phyloP scores from a whole-genome alignment of 164 flowering plant species.

The Piper longum region DNA sequence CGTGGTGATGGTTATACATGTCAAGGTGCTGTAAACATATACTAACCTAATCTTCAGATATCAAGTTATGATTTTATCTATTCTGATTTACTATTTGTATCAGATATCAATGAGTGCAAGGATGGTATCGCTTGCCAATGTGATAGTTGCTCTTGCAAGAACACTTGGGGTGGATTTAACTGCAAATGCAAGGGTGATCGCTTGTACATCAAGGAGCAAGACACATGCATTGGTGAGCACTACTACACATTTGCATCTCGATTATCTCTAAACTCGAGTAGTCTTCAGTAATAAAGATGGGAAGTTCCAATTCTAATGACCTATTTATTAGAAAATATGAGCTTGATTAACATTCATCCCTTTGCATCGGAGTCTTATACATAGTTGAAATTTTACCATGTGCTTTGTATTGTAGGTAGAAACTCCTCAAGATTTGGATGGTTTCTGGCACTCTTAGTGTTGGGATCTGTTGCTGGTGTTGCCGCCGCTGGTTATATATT shows the following conservation, averaged over 20 bases:
- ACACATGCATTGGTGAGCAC: slow-evolving; percentile 73
- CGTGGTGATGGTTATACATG: slow-evolving; percentile 68
- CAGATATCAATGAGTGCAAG: slow-evolving; percentile 85
- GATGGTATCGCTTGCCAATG: slow-evolving; percentile 61
- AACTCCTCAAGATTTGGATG: slow-evolving; percentile 39
- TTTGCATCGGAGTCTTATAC: neutral
- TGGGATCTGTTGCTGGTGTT: slow-evolving; percentile 35
- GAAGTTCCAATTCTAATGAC: too few species aligned
- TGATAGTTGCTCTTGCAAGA: slow-evolving; percentile 70
- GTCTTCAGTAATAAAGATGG: too few species aligned
- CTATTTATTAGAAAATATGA: too few species aligned
- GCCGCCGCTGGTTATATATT: slow-evolving; percentile 66
- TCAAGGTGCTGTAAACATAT: slow-evolving; percentile 36
- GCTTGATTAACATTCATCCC: too few species aligned
- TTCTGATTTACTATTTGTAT: neutral
- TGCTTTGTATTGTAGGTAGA: slow-evolving; percentile 26
- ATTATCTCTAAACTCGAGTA: neutral
- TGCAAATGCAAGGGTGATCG: slow-evolving; percentile 60
- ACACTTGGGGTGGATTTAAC: slow-evolving; percentile 79
- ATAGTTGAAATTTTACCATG: neutral
- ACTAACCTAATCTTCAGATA: neutral
- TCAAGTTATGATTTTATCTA: slow-evolving; percentile 1
- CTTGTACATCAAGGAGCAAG: slow-evolving; percentile 70
- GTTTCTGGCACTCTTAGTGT: slow-evolving; percentile 37
- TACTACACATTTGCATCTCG: neutral